phyloP scores from a whole-genome alignment of 2,329 filamentous ascomycete species.

The Beauveria sp. region DNA sequence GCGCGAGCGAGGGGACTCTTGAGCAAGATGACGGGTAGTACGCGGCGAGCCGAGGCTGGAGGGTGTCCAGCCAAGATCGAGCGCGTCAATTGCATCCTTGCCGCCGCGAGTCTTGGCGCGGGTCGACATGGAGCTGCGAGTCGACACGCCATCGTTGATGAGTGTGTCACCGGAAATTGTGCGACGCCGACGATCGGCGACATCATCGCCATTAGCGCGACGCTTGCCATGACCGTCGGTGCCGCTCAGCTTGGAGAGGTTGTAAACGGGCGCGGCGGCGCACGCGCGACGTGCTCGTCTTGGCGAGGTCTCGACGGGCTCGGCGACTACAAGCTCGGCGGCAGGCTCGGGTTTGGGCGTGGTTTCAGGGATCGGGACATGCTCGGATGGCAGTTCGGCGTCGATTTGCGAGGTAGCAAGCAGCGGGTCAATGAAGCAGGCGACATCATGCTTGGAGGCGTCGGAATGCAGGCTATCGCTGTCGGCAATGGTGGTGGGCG shows the following conservation, averaged over 20 bases:
- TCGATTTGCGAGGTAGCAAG: slow-evolving; percentile 13
- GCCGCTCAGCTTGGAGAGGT: slow-evolving; percentile 54
- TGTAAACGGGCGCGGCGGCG: slow-evolving; percentile 55
- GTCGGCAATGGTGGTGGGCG: slow-evolving; percentile 56
- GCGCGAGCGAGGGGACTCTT: slow-evolving; percentile 24
- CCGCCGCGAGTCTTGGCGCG: slow-evolving; percentile 15
- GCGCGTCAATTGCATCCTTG: slow-evolving; percentile 37
- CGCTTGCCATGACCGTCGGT: slow-evolving; percentile 53
- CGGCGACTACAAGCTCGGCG: slow-evolving; percentile 3
- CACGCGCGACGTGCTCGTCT: slow-evolving; percentile 47
- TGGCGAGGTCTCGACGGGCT: background rate
- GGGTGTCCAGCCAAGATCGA: slow-evolving; percentile 37
- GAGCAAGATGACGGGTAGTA: slow-evolving; percentile 23
- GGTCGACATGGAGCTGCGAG: slow-evolving; percentile 11
- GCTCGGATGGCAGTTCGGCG: slow-evolving; percentile 17
- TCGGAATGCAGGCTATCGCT: slow-evolving; percentile 48
- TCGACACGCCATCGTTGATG: slow-evolving; percentile 20
- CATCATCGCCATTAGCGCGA: slow-evolving; percentile 43
- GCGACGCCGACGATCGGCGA: slow-evolving; percentile 36
- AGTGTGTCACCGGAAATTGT: slow-evolving; percentile 37
- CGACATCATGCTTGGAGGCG: slow-evolving; percentile 31
- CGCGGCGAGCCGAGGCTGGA: slow-evolving; percentile 29
- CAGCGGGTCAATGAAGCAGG: slow-evolving; percentile 19
- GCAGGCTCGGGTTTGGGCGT: background rate
- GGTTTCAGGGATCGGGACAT: slow-evolving; percentile 16